phyloP scores from a whole-genome alignment of 805 yeast species.

The Wickerhamiella kurtzmanii region DNA sequence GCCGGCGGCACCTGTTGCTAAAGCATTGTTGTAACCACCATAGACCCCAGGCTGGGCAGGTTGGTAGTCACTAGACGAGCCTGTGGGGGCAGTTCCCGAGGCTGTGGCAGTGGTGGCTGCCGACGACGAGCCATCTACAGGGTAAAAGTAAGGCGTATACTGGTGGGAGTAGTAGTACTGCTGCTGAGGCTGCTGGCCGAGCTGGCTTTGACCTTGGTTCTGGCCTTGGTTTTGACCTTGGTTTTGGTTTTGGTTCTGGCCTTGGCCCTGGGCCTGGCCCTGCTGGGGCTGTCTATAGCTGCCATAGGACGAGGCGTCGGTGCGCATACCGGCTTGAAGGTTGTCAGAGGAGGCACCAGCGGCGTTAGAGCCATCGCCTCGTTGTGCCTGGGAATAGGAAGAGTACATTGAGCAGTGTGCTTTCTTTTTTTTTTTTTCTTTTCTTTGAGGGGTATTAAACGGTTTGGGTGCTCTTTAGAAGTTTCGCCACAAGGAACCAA shows the following conservation, averaged over 20 bases:
- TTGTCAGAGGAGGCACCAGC: background rate
- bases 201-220: constrained; percentile 1
- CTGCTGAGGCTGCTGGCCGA: constrained; percentile 3
- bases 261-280: constrained; percentile 28
- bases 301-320: constrained; percentile 3
- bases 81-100: constrained; percentile 3
- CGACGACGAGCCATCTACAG: constrained; percentile 1
- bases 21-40: constrained; percentile 4
- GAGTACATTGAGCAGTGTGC: constrained; percentile 4
- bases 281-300: constrained; percentile 23
- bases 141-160: constrained; percentile 11
- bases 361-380: background rate
- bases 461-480: no score
- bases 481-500: no score
- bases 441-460: background rate
- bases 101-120: constrained; percentile 3
- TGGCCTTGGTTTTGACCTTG: constrained; percentile 11
- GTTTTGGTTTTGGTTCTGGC: constrained; percentile 12
- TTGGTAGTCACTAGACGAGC: background rate
- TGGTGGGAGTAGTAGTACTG: constrained; percentile 17
- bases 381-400: constrained; percentile 3
- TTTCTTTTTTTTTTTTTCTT: no score
- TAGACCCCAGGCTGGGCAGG: background rate
- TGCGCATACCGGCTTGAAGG: background rate
- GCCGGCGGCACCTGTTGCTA: background rate